phyloP scores from a whole-genome alignment of 2,329 filamentous ascomycete species.

The Exserohilum turcica region DNA sequence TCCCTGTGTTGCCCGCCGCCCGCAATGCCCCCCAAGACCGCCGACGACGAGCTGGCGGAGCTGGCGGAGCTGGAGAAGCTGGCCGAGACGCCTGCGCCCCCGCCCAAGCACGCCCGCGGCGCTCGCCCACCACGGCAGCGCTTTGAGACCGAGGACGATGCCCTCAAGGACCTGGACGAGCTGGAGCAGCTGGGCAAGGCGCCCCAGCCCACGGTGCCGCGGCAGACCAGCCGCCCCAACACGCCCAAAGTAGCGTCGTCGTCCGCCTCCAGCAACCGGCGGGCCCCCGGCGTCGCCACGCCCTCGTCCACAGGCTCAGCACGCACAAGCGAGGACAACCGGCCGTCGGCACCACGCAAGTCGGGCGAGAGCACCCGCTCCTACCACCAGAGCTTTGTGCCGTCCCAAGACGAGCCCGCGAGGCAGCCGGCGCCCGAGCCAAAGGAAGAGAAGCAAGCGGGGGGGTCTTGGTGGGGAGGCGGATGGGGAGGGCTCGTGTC shows the following conservation, averaged over 20 bases:
- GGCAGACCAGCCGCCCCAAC: constrained; percentile 68
- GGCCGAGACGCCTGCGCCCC: constrained; percentile 42
- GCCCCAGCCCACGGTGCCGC: constrained; percentile 65
- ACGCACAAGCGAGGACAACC: constrained; percentile 69
- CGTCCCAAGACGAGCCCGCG: constrained; percentile 55
- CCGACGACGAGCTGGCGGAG: constrained; percentile 57
- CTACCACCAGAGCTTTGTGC: constrained; percentile 73
- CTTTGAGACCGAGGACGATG: constrained; percentile 64
- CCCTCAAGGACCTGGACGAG: constrained; percentile 85
- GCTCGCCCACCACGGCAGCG: constrained; percentile 52
- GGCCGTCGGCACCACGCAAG: constrained; percentile 61
- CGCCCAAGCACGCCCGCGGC: constrained; percentile 49
- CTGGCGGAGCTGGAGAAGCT: constrained; percentile 51
- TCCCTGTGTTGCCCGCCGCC: neutral
- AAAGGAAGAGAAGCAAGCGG: constrained; percentile 52
- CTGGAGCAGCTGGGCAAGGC: constrained; percentile 58
- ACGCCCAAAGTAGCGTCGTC: constrained; percentile 72
- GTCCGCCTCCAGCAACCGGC: constrained; percentile 48
- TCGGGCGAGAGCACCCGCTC: constrained; percentile 78
- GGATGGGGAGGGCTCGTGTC: constrained; percentile 81
- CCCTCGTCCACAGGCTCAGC: constrained; percentile 49
- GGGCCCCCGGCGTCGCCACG: constrained; percentile 40
- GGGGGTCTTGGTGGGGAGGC: constrained; percentile 64
- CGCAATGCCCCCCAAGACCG: constrained; percentile 47
- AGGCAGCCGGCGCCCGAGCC: constrained; percentile 57